Percentiles rank a stretch among this genome's conserved stretches.
Evolutionary conservation across 2,329 filamentous ascomycete species (phyloP).

Genomic region (Verticillium zaregamsianum): DNA sequence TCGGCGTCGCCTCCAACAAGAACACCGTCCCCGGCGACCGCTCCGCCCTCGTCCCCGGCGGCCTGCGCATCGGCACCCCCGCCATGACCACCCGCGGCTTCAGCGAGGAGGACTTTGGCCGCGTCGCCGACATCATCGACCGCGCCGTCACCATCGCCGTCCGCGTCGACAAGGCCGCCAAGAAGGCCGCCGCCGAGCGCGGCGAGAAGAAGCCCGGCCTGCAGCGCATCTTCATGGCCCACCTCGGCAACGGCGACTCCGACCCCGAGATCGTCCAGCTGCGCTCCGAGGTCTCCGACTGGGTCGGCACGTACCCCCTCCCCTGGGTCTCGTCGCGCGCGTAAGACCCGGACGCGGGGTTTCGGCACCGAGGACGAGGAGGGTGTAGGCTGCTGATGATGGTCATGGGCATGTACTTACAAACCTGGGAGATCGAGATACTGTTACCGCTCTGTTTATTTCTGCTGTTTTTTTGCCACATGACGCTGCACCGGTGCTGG

Average conservation of each 20-base stretch:
- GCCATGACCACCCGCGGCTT: conserved; percentile 99
- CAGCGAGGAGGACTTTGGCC: conserved; percentile 78
- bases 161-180: conserved; percentile 68
- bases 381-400: too few species aligned
- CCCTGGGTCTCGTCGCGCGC: conserved; percentile 50
- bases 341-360: neutral
- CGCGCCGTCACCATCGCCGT: conserved; percentile 75
- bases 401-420: neutral
- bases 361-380: too few species aligned
- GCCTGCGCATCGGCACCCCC: conserved; percentile 88
- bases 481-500: neutral
- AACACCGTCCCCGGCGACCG: conserved; percentile 96
- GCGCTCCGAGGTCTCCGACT: conserved; percentile 70
- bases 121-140: conserved; percentile 82
- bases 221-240: conserved; percentile 64
- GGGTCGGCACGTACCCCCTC: conserved; percentile 70
- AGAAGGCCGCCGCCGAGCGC: conserved; percentile 63
- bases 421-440: neutral
- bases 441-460: neutral
- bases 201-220: conserved; percentile 62
- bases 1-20: conserved; percentile 98
- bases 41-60: conserved; percentile 88
- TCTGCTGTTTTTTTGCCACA: neutral
- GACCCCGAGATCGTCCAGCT: conserved; percentile 70
- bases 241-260: conserved; percentile 62